Evolutionary conservation across 495 filamentous ascomycete species (phyloP).

Genomic region (Annulohypoxylon nitens): DNA sequence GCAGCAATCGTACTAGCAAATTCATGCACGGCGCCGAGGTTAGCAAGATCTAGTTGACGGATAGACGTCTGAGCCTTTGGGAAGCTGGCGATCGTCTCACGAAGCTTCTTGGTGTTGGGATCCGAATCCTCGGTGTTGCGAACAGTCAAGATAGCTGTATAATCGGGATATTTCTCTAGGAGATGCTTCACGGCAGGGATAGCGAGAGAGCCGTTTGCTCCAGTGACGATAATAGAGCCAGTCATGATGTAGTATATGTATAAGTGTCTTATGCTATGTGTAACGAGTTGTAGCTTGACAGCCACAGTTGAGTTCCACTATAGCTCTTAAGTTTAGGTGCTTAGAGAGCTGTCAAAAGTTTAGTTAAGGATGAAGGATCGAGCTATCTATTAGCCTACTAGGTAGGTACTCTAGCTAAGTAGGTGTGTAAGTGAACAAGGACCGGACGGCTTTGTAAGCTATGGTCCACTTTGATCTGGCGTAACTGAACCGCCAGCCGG

Average conservation of each 20-base stretch:
- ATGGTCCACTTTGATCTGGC: not conserved
- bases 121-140: slow-evolving; percentile 58
- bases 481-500: slow-evolving; percentile 5
- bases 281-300: slow-evolving; percentile 9
- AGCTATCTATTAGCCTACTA: slow-evolving; percentile 5
- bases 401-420: not conserved
- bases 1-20: slow-evolving; percentile 51
- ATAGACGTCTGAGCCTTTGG: slow-evolving; percentile 52
- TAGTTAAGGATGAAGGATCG: not conserved
- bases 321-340: slow-evolving; percentile 26
- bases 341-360: slow-evolving; percentile 14
- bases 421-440: not conserved
- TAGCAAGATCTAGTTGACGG: slow-evolving; percentile 57
- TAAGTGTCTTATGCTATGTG: not conserved
- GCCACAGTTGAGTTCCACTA: slow-evolving; percentile 20
- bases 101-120: slow-evolving; percentile 59
- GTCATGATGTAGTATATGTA: slow-evolving; percentile 30
- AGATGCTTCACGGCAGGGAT: slow-evolving; percentile 59
- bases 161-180: slow-evolving; percentile 54
- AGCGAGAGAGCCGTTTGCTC: slow-evolving; percentile 64
- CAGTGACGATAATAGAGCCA: slow-evolving; percentile 63
- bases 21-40: slow-evolving; percentile 52
- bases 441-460: slow-evolving; percentile 12
- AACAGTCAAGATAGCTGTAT: slow-evolving; percentile 58
- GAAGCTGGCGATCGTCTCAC: slow-evolving; percentile 52